Conservation (phyloP, 345 rosid species). For the Triadica sebifera region DNA sequence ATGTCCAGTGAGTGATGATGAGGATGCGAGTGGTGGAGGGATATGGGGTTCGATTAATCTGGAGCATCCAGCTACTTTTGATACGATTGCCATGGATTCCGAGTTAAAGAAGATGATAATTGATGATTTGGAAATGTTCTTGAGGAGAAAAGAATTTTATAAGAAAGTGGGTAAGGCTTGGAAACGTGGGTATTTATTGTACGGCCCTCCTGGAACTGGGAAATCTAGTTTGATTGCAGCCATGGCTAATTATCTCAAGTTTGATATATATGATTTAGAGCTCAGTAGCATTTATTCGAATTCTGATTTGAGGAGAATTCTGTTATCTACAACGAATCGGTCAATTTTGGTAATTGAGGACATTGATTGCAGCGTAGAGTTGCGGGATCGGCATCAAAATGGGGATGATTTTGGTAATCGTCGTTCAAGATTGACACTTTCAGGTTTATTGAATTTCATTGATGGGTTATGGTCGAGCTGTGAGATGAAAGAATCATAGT, state of each 20-base stretch:
- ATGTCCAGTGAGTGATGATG: too few species aligned
- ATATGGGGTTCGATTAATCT: constrained; percentile 47
- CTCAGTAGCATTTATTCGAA: constrained; percentile 36
- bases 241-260: constrained; percentile 53
- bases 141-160: constrained; percentile 46
- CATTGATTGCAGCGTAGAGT: constrained; percentile 41
- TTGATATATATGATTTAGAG: constrained; percentile 58
- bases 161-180: constrained; percentile 54
- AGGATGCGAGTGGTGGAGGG: constrained; percentile 24
- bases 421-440: constrained; percentile 12
- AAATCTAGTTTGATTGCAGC: constrained; percentile 58
- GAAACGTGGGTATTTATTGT: constrained; percentile 54
- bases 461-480: constrained; percentile 38
- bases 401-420: background rate
- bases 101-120: constrained; percentile 37
- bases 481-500: constrained; percentile 26
- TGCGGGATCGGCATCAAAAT: constrained; percentile 16
- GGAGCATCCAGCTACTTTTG: constrained; percentile 56
- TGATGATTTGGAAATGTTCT: constrained; percentile 48
- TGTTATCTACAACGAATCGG: constrained; percentile 45
- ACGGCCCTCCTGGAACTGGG: constrained; percentile 64
- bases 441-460: constrained; percentile 20
- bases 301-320: constrained; percentile 38
- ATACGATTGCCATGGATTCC: constrained; percentile 46
- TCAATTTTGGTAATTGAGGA: constrained; percentile 58